Percentiles rank a stretch among this genome's conserved stretches.
Conservation (phyloP, 2,329 filamentous ascomycete genomes). For the Ophioceras dolichostomum region DNA sequence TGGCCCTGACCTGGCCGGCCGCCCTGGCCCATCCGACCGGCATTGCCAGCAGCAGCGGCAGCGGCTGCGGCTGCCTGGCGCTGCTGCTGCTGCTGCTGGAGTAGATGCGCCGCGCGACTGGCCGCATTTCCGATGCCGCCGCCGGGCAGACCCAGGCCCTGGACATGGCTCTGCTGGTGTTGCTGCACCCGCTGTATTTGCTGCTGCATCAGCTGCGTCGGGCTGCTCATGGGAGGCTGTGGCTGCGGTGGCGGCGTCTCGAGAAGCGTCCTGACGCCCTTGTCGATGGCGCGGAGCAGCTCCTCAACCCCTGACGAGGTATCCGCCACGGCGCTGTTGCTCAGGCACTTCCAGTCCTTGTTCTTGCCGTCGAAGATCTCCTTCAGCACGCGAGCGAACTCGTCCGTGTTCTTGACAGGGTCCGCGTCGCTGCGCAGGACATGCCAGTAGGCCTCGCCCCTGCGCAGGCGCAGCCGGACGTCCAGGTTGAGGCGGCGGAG, state of each 20-base stretch:
- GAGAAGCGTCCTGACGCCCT: slow-evolving; percentile 25
- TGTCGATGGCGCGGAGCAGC: slow-evolving; percentile 34
- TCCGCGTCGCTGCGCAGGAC: slow-evolving; percentile 23
- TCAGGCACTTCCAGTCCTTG: slow-evolving; percentile 33
- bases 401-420: slow-evolving; percentile 15
- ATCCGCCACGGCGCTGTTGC: slow-evolving; percentile 30
- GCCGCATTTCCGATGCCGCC: too few relatives aligned
- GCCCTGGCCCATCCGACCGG: too few relatives aligned
- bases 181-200: too few relatives aligned
- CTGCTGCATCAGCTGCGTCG: too few relatives aligned
- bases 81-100: too few relatives aligned
- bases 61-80: too few relatives aligned
- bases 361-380: slow-evolving; percentile 32
- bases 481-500: slow-evolving; percentile 34
- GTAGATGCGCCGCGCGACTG: too few relatives aligned
- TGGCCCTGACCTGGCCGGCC: too few relatives aligned
- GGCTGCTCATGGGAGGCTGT: too few relatives aligned
- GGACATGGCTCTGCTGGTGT: too few relatives aligned
- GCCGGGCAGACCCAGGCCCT: too few relatives aligned
- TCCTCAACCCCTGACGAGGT: slow-evolving; percentile 27
- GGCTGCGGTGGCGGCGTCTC: slow-evolving; percentile 4
- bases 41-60: too few relatives aligned
- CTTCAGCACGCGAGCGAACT: slow-evolving; percentile 26
- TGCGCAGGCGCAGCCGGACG: slow-evolving; percentile 34
- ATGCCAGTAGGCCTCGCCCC: slow-evolving; percentile 38